Base-by-base conservation (phyloP, 805 yeast genomes). In the Maudiozyma saulgeensis region DNA sequence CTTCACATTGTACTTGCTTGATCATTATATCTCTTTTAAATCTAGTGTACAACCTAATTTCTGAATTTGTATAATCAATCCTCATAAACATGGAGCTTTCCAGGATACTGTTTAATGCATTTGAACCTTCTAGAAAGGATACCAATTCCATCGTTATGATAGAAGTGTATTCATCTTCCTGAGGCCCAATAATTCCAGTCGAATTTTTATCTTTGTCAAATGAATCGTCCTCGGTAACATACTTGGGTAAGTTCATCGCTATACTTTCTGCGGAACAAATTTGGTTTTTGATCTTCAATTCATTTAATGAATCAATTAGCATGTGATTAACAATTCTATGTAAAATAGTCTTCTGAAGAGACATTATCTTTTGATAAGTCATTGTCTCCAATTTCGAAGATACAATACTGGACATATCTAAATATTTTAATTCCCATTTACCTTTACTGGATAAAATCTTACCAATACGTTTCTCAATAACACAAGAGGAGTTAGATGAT, bases 221-320 rank as follows among this genome's bases (percentile, higher is more conserved):
- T 18, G 26, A 35, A 35, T 37, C 38, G 16, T 26, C 55, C 9
- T 49, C 44, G 11, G 49, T 32, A 26, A 64, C 55, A 48, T 58
- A 64, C 7, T 52, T 46, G 3, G 69, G 69, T 41, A 65, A 42
- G 7, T 25, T 40, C 2, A 43, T 43, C 2, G 49, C 49, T 6
- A 56, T 41, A 11, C 44, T 41, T 1, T 59, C 61, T 1, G 48
- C 41, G 4, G 60, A 46, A 44, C 64, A 61, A 12, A 63, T 56
- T 32, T 53, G 59, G 48, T 66, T 66, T 7, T 56, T 50, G 28
- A 64, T 64, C 18, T 58, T 56, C 45, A 66, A 54, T 49, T 62
- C 66, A 35, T 64, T 63, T 44, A 67, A 57, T 6, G 69, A 65
- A 49, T 67, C 70, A 41, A 67, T 61, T 31, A 67, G 55, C 63